Conservation (phyloP, 2,329 filamentous ascomycete genomes). For the Simplicillium aogashimaense region DNA sequence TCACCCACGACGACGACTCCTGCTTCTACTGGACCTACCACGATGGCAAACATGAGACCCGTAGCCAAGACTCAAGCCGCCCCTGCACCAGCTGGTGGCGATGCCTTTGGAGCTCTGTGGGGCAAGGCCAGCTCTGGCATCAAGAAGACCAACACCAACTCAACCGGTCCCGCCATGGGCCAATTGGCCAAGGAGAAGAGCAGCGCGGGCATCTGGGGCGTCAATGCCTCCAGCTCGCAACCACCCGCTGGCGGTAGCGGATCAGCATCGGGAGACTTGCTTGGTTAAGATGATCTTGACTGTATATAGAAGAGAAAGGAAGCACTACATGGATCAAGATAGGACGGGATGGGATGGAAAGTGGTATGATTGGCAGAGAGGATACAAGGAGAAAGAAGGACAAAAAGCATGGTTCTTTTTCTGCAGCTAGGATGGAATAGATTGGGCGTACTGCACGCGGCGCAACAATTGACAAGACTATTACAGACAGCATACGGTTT, state of each 20-base stretch:
- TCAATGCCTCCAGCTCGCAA: conserved; percentile 36
- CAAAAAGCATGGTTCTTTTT: background rate
- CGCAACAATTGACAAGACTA: background rate
- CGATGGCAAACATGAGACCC: conserved; percentile 37
- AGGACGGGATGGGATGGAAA: conserved; percentile 1
- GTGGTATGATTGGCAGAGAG: conserved; percentile 3
- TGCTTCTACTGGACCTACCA: conserved; percentile 17
- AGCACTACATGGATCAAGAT: background rate
- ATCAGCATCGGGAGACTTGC: conserved; percentile 35
- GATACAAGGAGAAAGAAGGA: conserved; percentile 1
- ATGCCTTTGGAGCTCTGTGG: conserved; percentile 87
- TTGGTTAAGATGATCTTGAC: conserved; percentile 23
- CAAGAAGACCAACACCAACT: conserved; percentile 58
- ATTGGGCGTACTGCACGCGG: background rate
- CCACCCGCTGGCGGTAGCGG: conserved; percentile 19
- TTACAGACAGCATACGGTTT: background rate
- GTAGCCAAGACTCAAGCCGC: conserved; percentile 42
- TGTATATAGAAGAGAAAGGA: background rate
- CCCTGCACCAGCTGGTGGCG: conserved; percentile 49
- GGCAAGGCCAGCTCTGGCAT: conserved; percentile 62
- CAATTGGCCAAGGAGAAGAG: conserved; percentile 98
- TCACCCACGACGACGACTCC: conserved; percentile 25
- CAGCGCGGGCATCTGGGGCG: conserved; percentile 87
- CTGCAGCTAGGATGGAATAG: background rate
- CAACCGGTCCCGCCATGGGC: conserved; percentile 67